Percentiles rank a stretch among this genome's conserved stretches.
Conservation (phyloP, 2,329 filamentous ascomycete species). For the Thermothelomyces thermophilus region DNA sequence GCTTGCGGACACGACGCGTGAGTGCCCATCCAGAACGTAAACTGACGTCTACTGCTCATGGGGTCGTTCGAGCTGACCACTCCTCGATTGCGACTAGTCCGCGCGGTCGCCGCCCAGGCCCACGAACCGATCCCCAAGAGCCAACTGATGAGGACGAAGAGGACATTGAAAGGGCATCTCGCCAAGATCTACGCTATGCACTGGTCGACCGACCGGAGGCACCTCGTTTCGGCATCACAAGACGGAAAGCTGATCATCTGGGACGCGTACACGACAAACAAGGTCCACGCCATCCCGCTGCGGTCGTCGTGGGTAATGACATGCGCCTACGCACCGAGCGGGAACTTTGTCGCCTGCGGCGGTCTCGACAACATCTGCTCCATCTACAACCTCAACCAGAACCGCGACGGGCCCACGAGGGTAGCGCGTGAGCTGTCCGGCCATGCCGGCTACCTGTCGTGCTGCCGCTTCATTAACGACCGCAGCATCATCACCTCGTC, state of each 20-base stretch:
- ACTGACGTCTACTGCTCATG: slow-evolving; percentile 25
- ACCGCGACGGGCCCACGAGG: slow-evolving; percentile 90
- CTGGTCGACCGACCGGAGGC: slow-evolving; percentile 96
- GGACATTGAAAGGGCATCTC: slow-evolving; percentile 92
- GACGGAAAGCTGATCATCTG: slow-evolving; percentile 99
- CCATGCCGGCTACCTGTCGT: slow-evolving; percentile 94
- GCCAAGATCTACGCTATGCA: slow-evolving; percentile 99
- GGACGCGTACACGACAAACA: slow-evolving; percentile 99
- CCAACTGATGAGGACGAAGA: slow-evolving; percentile 91
- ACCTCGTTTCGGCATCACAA: slow-evolving; percentile 95
- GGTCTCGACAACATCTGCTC: slow-evolving; percentile 99
- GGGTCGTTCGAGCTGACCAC: slow-evolving; percentile 11
- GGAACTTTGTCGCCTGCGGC: slow-evolving; percentile 97
- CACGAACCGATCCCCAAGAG: slow-evolving; percentile 89
- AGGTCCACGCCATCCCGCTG: slow-evolving; percentile 95
- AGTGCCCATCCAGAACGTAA: slow-evolving; percentile 33
- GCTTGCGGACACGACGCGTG: slow-evolving; percentile 94
- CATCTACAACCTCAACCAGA: slow-evolving; percentile 96
- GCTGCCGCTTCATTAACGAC: slow-evolving; percentile 98
- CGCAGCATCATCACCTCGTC: slow-evolving; percentile 96
- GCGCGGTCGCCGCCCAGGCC: slow-evolving; percentile 84
- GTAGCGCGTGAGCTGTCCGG: slow-evolving; percentile 94
- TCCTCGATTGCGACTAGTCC: slow-evolving; percentile 52
- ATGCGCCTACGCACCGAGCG: slow-evolving; percentile 95
- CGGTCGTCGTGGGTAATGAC: slow-evolving; percentile 99